Evolutionary conservation across 73 alveolate genomes (phyloP).

Genomic region (Halteria grandinella): DNA sequence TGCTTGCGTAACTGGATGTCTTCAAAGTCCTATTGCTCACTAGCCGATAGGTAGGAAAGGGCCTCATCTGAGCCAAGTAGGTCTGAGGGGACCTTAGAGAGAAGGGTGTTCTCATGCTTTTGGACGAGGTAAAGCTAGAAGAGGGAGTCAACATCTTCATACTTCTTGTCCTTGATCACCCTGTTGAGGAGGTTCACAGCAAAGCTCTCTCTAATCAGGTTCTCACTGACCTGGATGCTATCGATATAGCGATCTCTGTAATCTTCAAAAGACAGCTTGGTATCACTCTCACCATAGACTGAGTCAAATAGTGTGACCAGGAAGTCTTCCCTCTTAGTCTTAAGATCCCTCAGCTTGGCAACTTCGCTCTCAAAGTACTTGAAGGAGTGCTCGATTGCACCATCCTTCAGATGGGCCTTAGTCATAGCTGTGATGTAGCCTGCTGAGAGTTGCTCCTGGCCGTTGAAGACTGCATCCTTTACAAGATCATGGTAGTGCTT

Average conservation of each 20-base stretch:
- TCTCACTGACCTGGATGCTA: background rate
- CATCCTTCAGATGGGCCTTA: slow-evolving; percentile 51
- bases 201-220: background rate
- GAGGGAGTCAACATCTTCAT: background rate
- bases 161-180: background rate
- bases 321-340: slow-evolving; percentile 18
- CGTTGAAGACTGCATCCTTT: slow-evolving; percentile 1
- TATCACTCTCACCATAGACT: background rate
- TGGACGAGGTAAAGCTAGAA: slow-evolving; percentile 7
- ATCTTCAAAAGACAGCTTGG: slow-evolving; percentile 1
- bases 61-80: no score
- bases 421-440: slow-evolving; percentile 40
- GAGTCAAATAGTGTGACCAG: slow-evolving; percentile 1
- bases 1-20: background rate
- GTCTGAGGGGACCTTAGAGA: no score
- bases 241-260: background rate
- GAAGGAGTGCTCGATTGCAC: slow-evolving; percentile 9
- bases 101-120: background rate
- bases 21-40: background rate
- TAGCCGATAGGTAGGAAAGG: no score
- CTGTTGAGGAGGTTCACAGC: background rate
- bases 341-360: background rate
- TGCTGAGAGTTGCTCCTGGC: background rate
- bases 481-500: slow-evolving; percentile 12
- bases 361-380: background rate